Conservation (phyloP, 2,329 filamentous ascomycete genomes). For the Cryphonectria parasitica region DNA sequence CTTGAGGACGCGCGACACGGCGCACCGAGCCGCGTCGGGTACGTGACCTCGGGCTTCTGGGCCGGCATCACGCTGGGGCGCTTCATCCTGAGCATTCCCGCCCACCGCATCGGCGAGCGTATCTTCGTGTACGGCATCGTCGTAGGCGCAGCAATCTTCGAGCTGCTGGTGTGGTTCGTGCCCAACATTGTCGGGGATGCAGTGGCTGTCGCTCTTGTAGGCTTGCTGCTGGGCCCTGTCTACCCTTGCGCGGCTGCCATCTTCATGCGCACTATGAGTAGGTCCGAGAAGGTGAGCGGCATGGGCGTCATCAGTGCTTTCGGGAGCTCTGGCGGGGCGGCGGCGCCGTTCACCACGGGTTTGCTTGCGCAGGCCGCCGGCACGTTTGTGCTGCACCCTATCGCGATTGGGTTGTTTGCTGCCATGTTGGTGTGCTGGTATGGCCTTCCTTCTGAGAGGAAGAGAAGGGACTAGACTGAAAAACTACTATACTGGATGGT, state of each 20-base stretch:
- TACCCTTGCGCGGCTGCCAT: constrained; percentile 74
- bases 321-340: constrained; percentile 69
- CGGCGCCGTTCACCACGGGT: constrained; percentile 69
- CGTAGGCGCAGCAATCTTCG: constrained; percentile 65
- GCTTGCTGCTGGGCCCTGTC: constrained; percentile 75
- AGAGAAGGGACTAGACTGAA: constrained; percentile 61
- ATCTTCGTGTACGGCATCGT: constrained; percentile 67
- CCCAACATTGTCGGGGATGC: constrained; percentile 75
- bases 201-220: constrained; percentile 70
- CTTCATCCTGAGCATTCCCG: constrained; percentile 70
- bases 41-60: constrained; percentile 76
- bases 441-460: constrained; percentile 57
- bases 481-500: neutral
- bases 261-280: constrained; percentile 63
- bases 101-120: constrained; percentile 71
- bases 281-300: constrained; percentile 63
- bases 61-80: constrained; percentile 77
- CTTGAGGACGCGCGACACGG: constrained; percentile 74
- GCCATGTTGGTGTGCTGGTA: constrained; percentile 71
- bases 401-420: constrained; percentile 67
- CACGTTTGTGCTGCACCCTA: constrained; percentile 68
- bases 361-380: constrained; percentile 64
- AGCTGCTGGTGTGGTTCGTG: constrained; percentile 78
- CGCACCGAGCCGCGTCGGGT: constrained; percentile 72
- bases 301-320: constrained; percentile 72